phyloP scores from a whole-genome alignment of 192 early-diverging fungal genomes.

The Thamnidium elegans region DNA sequence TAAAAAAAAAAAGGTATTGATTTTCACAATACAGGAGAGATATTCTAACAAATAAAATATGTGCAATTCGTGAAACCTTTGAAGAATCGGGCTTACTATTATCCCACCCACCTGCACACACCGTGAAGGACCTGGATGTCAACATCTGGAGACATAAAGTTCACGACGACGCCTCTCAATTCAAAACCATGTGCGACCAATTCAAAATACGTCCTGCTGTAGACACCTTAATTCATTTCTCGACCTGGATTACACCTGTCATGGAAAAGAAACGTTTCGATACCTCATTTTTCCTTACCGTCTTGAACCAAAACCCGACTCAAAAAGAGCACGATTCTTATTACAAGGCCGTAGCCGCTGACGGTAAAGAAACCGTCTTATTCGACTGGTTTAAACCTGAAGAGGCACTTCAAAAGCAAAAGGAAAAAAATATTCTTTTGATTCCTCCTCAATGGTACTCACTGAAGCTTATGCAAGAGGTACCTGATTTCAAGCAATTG shows the following conservation, averaged over 20 bases:
- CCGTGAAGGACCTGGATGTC: constrained; percentile 23
- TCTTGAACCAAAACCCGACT: constrained; percentile 39
- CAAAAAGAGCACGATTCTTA: constrained; percentile 20
- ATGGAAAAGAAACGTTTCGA: constrained; percentile 57
- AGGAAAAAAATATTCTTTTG: constrained; percentile 19
- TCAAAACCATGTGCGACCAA: constrained; percentile 46
- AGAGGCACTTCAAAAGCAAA: constrained; percentile 30
- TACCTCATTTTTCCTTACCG: constrained; percentile 66
- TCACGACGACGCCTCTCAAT: constrained; percentile 47
- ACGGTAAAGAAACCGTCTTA: constrained; percentile 58
- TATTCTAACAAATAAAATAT: constrained; percentile 45
- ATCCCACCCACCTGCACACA: constrained; percentile 32
- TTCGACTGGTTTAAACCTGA: constrained; percentile 70
- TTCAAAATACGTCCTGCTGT: constrained; percentile 44
- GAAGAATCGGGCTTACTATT: constrained; percentile 78
- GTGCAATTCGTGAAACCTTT: constrained; percentile 76
- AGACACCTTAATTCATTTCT: constrained; percentile 52
- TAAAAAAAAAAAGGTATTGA: background rate
- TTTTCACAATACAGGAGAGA: background rate
- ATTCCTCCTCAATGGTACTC: constrained; percentile 41
- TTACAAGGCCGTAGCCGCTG: constrained; percentile 36
- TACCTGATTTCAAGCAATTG: constrained; percentile 10
- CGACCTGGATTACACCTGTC: constrained; percentile 66
- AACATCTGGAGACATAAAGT: constrained; percentile 48
- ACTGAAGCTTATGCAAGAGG: constrained; percentile 5